phyloP scores from a whole-genome alignment of 768 basidiomycete genomes.

The Porpolomopsis calyptriformis region DNA sequence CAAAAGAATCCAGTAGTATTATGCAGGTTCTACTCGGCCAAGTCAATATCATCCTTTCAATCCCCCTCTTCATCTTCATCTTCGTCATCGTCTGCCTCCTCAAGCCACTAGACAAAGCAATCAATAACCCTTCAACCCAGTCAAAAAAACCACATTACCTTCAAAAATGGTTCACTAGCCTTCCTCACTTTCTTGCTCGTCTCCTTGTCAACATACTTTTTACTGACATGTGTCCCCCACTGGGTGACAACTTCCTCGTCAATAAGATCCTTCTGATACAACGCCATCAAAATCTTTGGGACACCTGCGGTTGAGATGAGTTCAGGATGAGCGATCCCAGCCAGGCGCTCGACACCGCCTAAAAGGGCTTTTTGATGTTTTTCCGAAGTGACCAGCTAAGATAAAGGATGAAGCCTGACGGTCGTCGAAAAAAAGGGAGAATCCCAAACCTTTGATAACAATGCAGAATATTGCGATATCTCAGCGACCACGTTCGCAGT shows the following conservation, averaged over 20 bases:
- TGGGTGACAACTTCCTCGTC: slow-evolving; percentile 85
- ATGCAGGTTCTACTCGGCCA: too few species aligned
- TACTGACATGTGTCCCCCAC: slow-evolving; percentile 95
- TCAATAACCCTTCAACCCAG: slow-evolving; percentile 4
- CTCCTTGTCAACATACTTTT: slow-evolving; percentile 94
- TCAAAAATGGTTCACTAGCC: slow-evolving; percentile 90
- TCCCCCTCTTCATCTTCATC: slow-evolving; percentile 37
- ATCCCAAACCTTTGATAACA: slow-evolving; percentile 73
- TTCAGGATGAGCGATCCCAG: slow-evolving; percentile 66
- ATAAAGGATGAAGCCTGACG: slow-evolving; percentile 6
- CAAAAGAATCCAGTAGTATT: too few species aligned
- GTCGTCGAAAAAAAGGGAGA: not conserved
- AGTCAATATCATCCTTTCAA: too few species aligned
- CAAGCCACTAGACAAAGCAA: slow-evolving; percentile 59
- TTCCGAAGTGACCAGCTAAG: slow-evolving; percentile 78
- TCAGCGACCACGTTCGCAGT: slow-evolving; percentile 58
- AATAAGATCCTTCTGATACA: slow-evolving; percentile 87
- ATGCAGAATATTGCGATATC: slow-evolving; percentile 49
- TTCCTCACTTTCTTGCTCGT: slow-evolving; percentile 92
- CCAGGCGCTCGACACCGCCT: slow-evolving; percentile 82
- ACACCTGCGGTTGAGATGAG: slow-evolving; percentile 44
- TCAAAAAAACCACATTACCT: slow-evolving; percentile 35
- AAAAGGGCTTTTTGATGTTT: slow-evolving; percentile 92
- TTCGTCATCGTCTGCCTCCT: slow-evolving; percentile 77
- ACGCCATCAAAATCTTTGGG: slow-evolving; percentile 87